Base-by-base conservation (phyloP, 306 rosid species). In the Alnus rubra region DNA sequence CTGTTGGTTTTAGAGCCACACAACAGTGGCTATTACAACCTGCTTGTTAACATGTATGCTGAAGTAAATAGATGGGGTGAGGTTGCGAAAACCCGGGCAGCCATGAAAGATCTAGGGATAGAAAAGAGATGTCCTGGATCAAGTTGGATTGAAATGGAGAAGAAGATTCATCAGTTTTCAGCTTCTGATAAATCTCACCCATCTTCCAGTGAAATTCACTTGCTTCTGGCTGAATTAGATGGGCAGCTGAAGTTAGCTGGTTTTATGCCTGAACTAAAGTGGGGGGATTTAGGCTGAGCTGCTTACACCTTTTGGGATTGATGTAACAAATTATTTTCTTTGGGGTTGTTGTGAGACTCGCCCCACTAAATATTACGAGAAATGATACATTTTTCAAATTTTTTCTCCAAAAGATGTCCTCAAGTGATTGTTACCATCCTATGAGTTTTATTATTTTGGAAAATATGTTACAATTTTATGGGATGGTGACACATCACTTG, bases 111-210 rank as follows among this genome's bases (percentile, higher is more conserved):
- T 74, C 76, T 84, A 30, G 89, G 97, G 23, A 85, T 92, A 28
- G 97, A 89, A 79, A 94, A 90, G 84, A 89, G 35, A 58, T 87
- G 83, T 79, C 97, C 97, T 12, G 97, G 92, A 65, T 84, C 90
- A 28, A 94, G 97, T 83, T 94, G 94, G 96, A 86, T 92, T 50
- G 98, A 92, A 83, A 82, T 88, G 70, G 69, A 71, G 51, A 82
- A 77, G 77, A 81, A 76, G 81, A 76, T 87, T 65, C 90, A 89
- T 79, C 81, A 80, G 11, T 89, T 94, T 82, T 84, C 91, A 30
- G 91, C 94, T 31, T 88, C 92, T 83, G 92, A 91, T 60, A 83
- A 55, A 31, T 85, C 79, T 79, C 93, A 90, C 74, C 86, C 87
- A 45, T 79, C 82, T 83, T 90, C 84, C 58, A 70, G 75, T 74